These are phyloP conservation scores for Cardamine resedifolia DNA, from an alignment of 345 rosid genomes.

Conservation along the genomic window DNA sequence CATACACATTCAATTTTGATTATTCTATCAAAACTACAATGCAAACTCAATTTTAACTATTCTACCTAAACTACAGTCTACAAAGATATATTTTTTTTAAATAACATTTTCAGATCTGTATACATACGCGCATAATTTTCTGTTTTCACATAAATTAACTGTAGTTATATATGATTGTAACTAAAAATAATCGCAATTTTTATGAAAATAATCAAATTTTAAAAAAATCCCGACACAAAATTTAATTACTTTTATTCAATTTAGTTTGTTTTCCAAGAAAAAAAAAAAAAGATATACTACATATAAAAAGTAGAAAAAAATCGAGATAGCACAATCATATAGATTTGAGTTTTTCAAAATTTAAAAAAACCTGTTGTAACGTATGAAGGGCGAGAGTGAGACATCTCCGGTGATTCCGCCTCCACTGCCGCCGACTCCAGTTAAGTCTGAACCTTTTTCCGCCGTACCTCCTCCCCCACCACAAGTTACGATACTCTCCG, in stretches of 20 bases:
- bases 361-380: background rate
- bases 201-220: background rate
- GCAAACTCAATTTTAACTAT: background rate
- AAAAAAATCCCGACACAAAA: background rate
- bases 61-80: background rate
- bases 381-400: conserved; percentile 17
- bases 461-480: conserved; percentile 5
- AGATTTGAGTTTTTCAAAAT: background rate
- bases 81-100: no score
- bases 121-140: no score
- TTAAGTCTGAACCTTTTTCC: background rate
- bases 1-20: background rate
- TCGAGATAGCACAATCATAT: background rate
- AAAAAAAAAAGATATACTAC: no score
- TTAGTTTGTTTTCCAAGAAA: no score
- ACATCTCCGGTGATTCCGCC: conserved; percentile 27
- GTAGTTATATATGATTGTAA: background rate
- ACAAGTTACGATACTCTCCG: conserved; percentile 13
- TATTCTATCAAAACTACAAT: background rate
- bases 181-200: background rate
- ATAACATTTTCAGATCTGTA: background rate
- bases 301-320: background rate
- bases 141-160: no score
- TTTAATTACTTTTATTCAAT: background rate
- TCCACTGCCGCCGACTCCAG: background rate